A percentile compares a stretch with the other conserved stretches of the same genome.
phyloP scores from a whole-genome alignment of 331 rosid genomes.

The Telfairia occidentalis region DNA sequence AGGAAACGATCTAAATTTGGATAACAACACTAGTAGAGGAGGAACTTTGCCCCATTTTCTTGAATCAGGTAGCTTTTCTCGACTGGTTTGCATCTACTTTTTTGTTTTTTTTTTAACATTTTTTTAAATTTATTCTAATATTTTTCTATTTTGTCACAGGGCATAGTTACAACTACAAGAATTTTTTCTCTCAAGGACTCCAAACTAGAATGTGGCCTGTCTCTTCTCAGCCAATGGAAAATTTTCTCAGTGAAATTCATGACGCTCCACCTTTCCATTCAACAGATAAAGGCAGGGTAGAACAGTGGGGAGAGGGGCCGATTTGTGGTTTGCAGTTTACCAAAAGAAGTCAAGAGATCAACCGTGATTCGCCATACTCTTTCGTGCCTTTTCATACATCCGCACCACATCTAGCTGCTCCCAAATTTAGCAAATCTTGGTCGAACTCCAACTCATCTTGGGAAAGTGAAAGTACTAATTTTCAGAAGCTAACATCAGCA shows the following conservation, averaged over 20 bases:
- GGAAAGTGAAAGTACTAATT: constrained; percentile 49
- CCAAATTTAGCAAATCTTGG: constrained; percentile 50
- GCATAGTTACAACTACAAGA: constrained; percentile 33
- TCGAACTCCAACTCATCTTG: constrained; percentile 58
- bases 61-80: constrained; percentile 50
- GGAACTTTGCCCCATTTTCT: constrained; percentile 34
- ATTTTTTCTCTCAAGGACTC: constrained; percentile 33
- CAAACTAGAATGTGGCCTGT: constrained; percentile 33
- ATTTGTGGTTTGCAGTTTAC: constrained; percentile 31
- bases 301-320: constrained; percentile 43
- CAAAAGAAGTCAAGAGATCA: constrained; percentile 35
- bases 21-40: constrained; percentile 36
- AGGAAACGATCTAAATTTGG: constrained; percentile 27
- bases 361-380: constrained; percentile 29
- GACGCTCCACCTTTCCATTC: constrained; percentile 33
- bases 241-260: constrained; percentile 26
- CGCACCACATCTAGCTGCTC: constrained; percentile 24
- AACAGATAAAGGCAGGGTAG: constrained; percentile 35
- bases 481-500: constrained; percentile 45
- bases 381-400: constrained; percentile 33
- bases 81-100: neutral
- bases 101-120: neutral
- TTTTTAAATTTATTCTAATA: neutral
- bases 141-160: constrained; percentile 34
- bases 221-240: constrained; percentile 42